phyloP scores from a whole-genome alignment of 208 protist species.

The Wallacemonas sp. region DNA sequence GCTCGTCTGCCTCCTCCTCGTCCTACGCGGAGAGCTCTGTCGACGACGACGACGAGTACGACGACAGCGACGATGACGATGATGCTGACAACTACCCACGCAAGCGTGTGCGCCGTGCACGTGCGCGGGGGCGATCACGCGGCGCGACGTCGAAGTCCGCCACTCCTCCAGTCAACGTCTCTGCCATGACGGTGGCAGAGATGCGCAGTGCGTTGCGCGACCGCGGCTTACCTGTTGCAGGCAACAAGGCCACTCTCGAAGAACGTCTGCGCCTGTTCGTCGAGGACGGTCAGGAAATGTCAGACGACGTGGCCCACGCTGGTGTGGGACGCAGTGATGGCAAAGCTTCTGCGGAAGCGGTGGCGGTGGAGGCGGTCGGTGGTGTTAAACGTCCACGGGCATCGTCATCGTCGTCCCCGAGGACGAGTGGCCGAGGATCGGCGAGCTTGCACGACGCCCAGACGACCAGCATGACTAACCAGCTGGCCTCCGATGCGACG shows the following conservation, averaged over 20 bases:
- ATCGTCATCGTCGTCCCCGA: too few species aligned
- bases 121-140: neutral
- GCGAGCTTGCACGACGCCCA: too few species aligned
- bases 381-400: neutral
- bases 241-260: slow-evolving; percentile 53
- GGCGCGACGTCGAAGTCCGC: neutral
- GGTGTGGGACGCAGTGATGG: too few species aligned
- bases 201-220: slow-evolving; percentile 36
- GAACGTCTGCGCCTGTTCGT: slow-evolving; percentile 31
- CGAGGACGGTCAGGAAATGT: neutral
- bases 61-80: slow-evolving; percentile 8
- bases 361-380: neutral
- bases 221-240: slow-evolving; percentile 39
- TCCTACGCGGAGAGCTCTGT: neutral
- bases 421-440: too few species aligned
- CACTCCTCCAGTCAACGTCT: slow-evolving; percentile 7
- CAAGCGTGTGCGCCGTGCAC: neutral
- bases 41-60: slow-evolving; percentile 1
- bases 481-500: too few species aligned
- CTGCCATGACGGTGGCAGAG: slow-evolving; percentile 38
- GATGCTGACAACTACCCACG: slow-evolving; percentile 14
- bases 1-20: slow-evolving; percentile 6
- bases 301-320: too few species aligned
- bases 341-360: neutral
- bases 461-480: too few species aligned